Evolutionary conservation across 257 asterid genomes (phyloP).

Genomic region (Linaria vulgaris): DNA sequence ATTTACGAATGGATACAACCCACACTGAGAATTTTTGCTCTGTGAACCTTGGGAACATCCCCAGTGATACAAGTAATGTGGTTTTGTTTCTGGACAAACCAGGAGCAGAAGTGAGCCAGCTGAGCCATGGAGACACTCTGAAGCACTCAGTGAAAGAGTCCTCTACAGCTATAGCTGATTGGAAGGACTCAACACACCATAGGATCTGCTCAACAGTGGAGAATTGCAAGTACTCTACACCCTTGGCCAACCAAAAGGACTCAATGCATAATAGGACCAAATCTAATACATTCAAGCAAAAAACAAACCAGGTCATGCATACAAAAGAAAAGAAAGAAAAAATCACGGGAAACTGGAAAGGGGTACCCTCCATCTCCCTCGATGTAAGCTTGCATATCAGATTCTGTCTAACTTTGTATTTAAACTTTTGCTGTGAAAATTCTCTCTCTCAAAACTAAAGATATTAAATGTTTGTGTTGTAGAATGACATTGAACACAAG

Average conservation of each 20-base stretch:
- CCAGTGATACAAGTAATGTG: constrained; percentile 13
- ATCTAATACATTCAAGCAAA: constrained; percentile 34
- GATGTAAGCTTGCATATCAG: constrained; percentile 41
- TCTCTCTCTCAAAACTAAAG: constrained; percentile 9
- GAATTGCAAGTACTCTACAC: constrained; percentile 28
- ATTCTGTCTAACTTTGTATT: constrained; percentile 16
- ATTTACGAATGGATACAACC: constrained; percentile 26
- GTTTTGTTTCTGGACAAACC: constrained; percentile 22
- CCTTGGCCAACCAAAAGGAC: constrained; percentile 11
- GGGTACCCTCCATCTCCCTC: constrained; percentile 29
- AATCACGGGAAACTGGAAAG: constrained; percentile 33
- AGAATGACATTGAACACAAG: constrained; percentile 49
- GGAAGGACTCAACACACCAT: constrained; percentile 26
- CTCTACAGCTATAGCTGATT: constrained; percentile 29
- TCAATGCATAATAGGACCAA: constrained; percentile 31
- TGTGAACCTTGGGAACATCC: constrained; percentile 27
- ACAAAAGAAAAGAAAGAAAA: constrained; percentile 34
- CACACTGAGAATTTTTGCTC: constrained; percentile 18
- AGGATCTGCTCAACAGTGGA: constrained; percentile 30
- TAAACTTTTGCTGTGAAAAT: constrained; percentile 12
- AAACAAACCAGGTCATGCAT: constrained; percentile 30
- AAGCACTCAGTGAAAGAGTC: constrained; percentile 31
- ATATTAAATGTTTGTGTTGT: constrained; percentile 32
- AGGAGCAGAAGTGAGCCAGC: constrained; percentile 31
- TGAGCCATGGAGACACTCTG: constrained; percentile 22